Base-by-base conservation (phyloP, 805 yeast species). In the Candida loeiensis region DNA sequence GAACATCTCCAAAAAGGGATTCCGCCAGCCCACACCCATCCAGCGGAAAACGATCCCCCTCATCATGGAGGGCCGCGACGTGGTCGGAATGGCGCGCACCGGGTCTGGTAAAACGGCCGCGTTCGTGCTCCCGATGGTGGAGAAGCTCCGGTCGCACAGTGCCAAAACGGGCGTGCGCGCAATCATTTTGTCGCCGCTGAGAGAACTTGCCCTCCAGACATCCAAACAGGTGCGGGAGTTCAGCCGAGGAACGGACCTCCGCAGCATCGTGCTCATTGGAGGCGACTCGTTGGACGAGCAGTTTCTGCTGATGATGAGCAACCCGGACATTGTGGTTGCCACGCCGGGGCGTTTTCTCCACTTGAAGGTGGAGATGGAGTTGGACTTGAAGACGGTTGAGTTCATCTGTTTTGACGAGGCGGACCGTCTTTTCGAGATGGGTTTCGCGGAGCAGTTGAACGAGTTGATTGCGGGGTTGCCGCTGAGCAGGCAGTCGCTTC, bases 81-180 rank as follows among this genome's bases (percentile, higher is more conserved):
- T 93, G 30, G 99, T 93, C 12, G 99, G 97, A 58, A 93, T 93
- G 99, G 99, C 99, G 12, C 77, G 99, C 56, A 93, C 99, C 0
- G 99, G 99, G 54, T 86, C 96, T 18, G 99, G 99, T 73, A 93
- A 93, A 59, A 93, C 99, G 0, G 99, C 99, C 6, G 98, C 99
- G 1, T 93, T 93, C 59, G 76, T 87, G 15, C 66, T 93, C 40
- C 99, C 99, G 3, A 73, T 93, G 69, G 73, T 93, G 48, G 97
- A 93, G 53, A 82, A 77, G 56, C 71, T 91, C 50, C 87, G 86
- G 59, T 63, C 79, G 2, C 97, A 91, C 58, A 78, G 85, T 32
- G 89, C 95, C 21, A 85, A 80, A 56, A 83, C 85, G 32, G 99
- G 99, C 46, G 82, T 82, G 1, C 74, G 99, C 50, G 96, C 96